A percentile compares a stretch with the other conserved stretches of the same genome.
Evolutionary conservation across 768 basidiomycete genomes (phyloP).

Genomic region (Mycena latifolia): DNA sequence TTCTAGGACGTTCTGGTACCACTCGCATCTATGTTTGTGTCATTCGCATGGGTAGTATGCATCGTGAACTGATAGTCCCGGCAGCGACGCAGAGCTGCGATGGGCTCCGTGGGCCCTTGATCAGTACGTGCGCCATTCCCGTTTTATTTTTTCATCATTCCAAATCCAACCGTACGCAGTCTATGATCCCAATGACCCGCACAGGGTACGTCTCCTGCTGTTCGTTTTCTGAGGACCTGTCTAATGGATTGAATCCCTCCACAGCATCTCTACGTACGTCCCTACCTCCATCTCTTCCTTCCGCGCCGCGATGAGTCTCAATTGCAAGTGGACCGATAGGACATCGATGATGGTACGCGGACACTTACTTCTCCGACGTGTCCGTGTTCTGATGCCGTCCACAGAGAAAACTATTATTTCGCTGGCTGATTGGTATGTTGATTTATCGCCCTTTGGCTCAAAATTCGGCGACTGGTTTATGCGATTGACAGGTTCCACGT

Average conservation of each 20-base stretch:
- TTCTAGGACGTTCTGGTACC: slow-evolving; percentile 25
- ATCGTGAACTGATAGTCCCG: not conserved
- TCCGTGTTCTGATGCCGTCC: not conserved
- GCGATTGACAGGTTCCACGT: slow-evolving; percentile 16
- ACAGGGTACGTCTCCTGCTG: slow-evolving; percentile 2
- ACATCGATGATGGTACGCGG: slow-evolving; percentile 20
- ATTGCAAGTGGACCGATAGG: not conserved
- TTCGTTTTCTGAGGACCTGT: not conserved
- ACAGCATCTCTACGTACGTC: slow-evolving; percentile 17
- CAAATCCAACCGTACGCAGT: not conserved
- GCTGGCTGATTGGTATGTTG: slow-evolving; percentile 20
- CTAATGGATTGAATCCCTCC: not conserved
- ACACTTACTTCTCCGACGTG: not conserved
- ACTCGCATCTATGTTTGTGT: slow-evolving; percentile 10
- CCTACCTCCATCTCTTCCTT: not conserved
- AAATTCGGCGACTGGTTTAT: too few relatives aligned
- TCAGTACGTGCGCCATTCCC: not conserved
- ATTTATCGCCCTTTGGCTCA: too few relatives aligned
- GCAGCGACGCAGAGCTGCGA: not conserved
- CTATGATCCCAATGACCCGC: slow-evolving; percentile 20
- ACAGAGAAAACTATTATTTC: slow-evolving; percentile 19
- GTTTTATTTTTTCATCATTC: too few relatives aligned
- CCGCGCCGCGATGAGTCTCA: not conserved
- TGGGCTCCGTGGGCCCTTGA: slow-evolving; percentile 5
- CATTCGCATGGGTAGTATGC: not conserved